Evolutionary conservation across 805 yeast species (phyloP), one percentile per base, ranked within the genome.

Genomic region (Lachancea mirantina): DNA sequence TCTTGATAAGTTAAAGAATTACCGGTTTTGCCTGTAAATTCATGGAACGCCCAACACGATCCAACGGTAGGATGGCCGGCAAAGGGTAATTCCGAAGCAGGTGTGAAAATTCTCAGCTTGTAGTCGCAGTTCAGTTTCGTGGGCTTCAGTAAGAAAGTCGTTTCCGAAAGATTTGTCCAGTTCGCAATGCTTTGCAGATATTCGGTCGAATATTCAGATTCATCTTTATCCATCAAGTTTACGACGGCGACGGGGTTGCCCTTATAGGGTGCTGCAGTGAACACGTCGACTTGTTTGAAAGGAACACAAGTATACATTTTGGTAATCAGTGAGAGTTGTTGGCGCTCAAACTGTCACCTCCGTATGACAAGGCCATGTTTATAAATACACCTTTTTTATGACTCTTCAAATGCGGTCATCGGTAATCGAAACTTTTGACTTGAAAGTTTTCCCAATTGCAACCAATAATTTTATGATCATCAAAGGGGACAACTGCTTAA

Each of bases 21-120:
- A 17, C 28, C 21, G 4, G 36, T 39, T 6, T 55, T 52, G 2
- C 43, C 49, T 4, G 62, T 52, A 13, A 57, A 54, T 39, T 70
- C 69, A 14, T 68, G 32, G n/a, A 59, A 55, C 1, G 75, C 74
- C 44, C 51, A 57, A 28, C 68, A 63, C 1, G 74, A 55, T 4
- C 80, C 81, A 19, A 74, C 42, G 0, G 78, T 74, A 3, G 81
- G 82, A 42, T 75, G 81, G 5, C 82, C 81, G 1, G 82, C 80
- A 57, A 74, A 75, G 6, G 77, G 76, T 15, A 75, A 46, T 42
- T 75, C 80, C 3, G 27, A 24, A 2, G 24, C 40, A 2, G 75
- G 70, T 0, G 70, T 59, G 46, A 72, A 74, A 3, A 75, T 74
- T 19, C 77, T 55, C 5, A 73, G 52, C 34, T 49, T 57, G 49